Conservation (phyloP, 352 stramenopile genomes). For the Phytopythium sindhum region DNA sequence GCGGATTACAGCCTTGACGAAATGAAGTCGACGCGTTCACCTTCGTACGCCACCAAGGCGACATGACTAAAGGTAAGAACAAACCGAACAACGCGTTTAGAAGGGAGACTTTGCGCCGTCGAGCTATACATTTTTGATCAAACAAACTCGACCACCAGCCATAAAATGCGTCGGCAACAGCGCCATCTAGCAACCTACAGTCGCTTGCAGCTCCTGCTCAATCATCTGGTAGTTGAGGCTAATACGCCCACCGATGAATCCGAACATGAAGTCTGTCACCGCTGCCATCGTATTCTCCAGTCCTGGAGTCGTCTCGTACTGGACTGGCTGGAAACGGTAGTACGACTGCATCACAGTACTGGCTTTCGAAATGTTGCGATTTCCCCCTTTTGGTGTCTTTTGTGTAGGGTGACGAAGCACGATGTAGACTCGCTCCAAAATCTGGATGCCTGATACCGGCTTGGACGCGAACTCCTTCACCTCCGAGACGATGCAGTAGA, state of each 20-base stretch:
- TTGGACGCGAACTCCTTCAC: slow-evolving; percentile 1
- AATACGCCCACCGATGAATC: background rate
- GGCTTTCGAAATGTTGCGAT: too few species aligned
- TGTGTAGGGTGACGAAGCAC: background rate
- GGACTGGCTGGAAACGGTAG: background rate
- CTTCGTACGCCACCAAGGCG: too few species aligned
- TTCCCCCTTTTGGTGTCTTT: too few species aligned
- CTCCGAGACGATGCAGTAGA: background rate
- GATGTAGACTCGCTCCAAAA: slow-evolving; percentile 4
- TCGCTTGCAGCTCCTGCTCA: background rate
- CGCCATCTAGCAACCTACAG: background rate
- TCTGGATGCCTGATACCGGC: background rate
- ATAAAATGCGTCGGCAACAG: too few species aligned
- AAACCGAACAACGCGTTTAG: too few species aligned
- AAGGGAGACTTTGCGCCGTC: too few species aligned
- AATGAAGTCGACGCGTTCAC: too few species aligned
- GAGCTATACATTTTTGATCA: too few species aligned
- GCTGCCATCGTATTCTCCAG: background rate
- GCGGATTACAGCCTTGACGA: too few species aligned
- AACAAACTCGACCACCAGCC: too few species aligned
- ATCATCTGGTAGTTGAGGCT: slow-evolving; percentile 3
- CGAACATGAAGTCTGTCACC: slow-evolving; percentile 1
- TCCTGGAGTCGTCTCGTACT: background rate
- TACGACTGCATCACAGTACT: background rate
- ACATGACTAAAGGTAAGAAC: too few species aligned